Base-by-base conservation (phyloP, 805 yeast species). In the Saccharomycopsis fermentans region DNA sequence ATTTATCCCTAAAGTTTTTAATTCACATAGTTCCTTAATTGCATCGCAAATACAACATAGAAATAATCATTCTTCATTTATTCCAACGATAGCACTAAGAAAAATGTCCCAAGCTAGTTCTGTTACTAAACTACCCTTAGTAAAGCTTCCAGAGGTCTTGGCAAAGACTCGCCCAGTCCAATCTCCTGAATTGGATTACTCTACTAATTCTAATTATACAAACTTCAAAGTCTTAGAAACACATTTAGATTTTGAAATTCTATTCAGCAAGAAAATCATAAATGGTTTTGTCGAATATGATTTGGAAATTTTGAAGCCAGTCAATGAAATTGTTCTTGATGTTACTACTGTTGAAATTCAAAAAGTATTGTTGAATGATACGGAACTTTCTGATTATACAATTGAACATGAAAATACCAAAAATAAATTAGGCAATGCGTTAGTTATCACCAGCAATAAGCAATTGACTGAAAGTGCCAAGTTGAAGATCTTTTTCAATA, bases 131-230 rank as follows among this genome's bases (percentile, higher is more conserved):
- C 29, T 19, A 34, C 59, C 59, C 6, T 27, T 54, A 12, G 40
- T 57, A 2, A 53, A 27, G n/a, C 55, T 61, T 26, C 63, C 63
- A 14, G 55, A 53, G 19, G 39, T 52, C 29, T 51, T 61, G 17
- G 59, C 35, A 32, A 55, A 56, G 34, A 51, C 55, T 2, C 55
- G 64, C 16, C 63, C 63, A 37, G 43, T 24, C 1, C 26, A 39
- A 17, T 52, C 57, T 14, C 63, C 89, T 3, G 88, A 83, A 64
- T 59, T 67, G 11, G 96, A 90, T 69, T 86, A 86, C 26, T 86
- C 95, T 1, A 87, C 97, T 2, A 74, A 83, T 53, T 89, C 96
- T 48, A 87, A 85, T 69, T 90, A 88, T 69, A 63, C 65, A 17
- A 63, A 71, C 32, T 84, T 87, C 66, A 64, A 69, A 2, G 77